A percentile compares a stretch with the other conserved stretches of the same genome.
Conservation (phyloP, 495 filamentous ascomycete species). For the Chaetomium tenue region DNA sequence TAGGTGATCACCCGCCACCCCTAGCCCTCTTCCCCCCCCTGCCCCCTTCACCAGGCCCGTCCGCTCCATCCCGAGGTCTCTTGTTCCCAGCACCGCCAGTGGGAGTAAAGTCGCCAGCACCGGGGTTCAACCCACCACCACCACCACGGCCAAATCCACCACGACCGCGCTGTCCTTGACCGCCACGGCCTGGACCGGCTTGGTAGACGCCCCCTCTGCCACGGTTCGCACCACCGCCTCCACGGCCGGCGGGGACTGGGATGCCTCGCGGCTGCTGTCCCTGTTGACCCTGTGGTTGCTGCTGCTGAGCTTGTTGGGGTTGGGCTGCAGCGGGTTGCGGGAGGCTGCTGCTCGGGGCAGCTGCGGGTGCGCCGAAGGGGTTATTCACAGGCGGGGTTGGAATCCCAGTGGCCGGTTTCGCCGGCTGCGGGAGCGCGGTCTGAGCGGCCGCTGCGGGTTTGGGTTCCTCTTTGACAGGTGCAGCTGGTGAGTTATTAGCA, state of each 20-base stretch:
- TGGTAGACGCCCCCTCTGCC: conserved; percentile 25
- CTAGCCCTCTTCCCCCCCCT: conserved; percentile 27
- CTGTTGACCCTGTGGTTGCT: conserved; percentile 9
- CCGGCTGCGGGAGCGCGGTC: conserved; percentile 12
- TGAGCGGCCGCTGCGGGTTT: conserved; percentile 24
- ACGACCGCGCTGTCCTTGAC: conserved; percentile 31
- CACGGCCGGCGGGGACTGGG: conserved; percentile 20
- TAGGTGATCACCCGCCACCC: conserved; percentile 11
- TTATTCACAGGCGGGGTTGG: conserved; percentile 18
- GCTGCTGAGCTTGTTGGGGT: conserved; percentile 13
- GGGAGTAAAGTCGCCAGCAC: conserved; percentile 35
- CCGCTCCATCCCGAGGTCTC: conserved; percentile 28
- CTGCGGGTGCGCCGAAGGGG: conserved; percentile 28
- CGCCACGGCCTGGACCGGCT: conserved; percentile 25
- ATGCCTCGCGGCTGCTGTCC: conserved; percentile 14
- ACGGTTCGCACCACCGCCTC: conserved; percentile 14
- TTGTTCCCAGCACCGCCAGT: conserved; percentile 30
- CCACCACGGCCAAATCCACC: conserved; percentile 27
- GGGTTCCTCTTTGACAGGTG: conserved; percentile 26
- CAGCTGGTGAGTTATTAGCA: conserved; percentile 33
- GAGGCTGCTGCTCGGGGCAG: conserved; percentile 9
- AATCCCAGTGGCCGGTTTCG: conserved; percentile 15
- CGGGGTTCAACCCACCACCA: conserved; percentile 29
- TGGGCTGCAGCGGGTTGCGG: conserved; percentile 14
- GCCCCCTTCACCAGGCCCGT: conserved; percentile 20